These are phyloP conservation scores for Crotalaria pallida DNA, from an alignment of 306 rosid genomes.

Conservation along the genomic window DNA sequence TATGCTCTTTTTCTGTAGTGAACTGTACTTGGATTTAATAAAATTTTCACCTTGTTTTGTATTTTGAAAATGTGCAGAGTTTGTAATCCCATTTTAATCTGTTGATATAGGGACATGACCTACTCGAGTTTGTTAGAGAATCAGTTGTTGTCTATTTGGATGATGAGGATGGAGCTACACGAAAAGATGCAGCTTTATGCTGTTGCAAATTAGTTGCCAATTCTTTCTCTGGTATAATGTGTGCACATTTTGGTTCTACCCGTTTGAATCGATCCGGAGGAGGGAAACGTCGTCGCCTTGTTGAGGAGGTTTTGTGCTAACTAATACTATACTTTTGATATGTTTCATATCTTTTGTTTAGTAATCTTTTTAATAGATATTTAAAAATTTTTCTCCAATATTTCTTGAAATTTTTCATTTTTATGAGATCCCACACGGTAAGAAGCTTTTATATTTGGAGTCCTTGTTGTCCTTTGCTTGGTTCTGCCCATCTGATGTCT, in stretches of 20 bases:
- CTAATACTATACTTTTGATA: not conserved
- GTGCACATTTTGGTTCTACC: slow-evolving; percentile 61
- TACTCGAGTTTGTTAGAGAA: slow-evolving; percentile 91
- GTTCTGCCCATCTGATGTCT: not conserved
- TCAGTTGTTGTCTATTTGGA: slow-evolving; percentile 89
- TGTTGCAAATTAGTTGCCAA: slow-evolving; percentile 87
- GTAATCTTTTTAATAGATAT: not conserved
- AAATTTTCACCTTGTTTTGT: not conserved
- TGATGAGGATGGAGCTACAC: slow-evolving; percentile 90
- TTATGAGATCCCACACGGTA: not conserved
- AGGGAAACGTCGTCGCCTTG: slow-evolving; percentile 77
- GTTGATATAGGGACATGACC: slow-evolving; percentile 81
- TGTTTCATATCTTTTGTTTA: slow-evolving; percentile 3
- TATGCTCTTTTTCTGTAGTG: slow-evolving; percentile 13
- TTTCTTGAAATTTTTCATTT: not conserved
- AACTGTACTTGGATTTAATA: slow-evolving; percentile 4
- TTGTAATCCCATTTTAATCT: slow-evolving; percentile 15
- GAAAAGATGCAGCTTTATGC: slow-evolving; percentile 94
- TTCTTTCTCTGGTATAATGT: slow-evolving; percentile 63
- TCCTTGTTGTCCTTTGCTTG: not conserved
- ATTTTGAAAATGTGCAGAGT: not conserved
- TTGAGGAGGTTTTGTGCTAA: slow-evolving; percentile 74
- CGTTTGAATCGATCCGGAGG: slow-evolving; percentile 76
- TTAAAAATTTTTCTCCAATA: not conserved
- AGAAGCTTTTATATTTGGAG: slow-evolving; percentile 7